Base-by-base conservation (phyloP, 2,329 filamentous ascomycete genomes). In the Aspergillus floridensis region DNA sequence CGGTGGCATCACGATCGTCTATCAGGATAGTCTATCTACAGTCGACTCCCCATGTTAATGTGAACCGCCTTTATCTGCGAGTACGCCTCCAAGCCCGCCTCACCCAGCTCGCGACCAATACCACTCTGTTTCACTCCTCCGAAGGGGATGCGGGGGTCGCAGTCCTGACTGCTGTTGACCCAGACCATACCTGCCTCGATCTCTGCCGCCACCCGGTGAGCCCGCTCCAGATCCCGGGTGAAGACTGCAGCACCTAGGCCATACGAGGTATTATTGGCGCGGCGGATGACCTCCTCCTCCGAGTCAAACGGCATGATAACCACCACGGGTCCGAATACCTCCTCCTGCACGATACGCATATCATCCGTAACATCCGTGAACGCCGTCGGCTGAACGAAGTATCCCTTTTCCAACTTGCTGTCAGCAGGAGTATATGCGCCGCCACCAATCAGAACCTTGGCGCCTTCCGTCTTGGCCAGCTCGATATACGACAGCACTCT, bases 71-170 rank as follows among this genome's bases (percentile, higher is more conserved):
- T 77, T 5, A 72, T 65, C 65, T 77, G 75, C 10, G 64, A 69
- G 59, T 77, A 78, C 14, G 73, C 76, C 35, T 76, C 74, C 52
- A 78, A 55, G 4, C 76, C 76, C 55, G 75, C 76, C 63, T 77
- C 74, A 5, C 76, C 75, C 59, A 78, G 63, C 61, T 85, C 79
- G 21, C 82, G 70, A 0, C 83, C 83, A 68, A 85, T 79, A 21
- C 78, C 78, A 57, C 75, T 78, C 66, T 79, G 76, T 68, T 79
- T 79, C 19, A 79, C 76, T 53, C 77, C 77, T 21, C 77, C 77
- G 59, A 78, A 79, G 0, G 77, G 75, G 10, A 79, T 66, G 0
- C 75, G 66, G 2, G 72, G 71, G 60, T 79, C 76, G 47, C 74
- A 76, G 54, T 79, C 76, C 58, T 76, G 75, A 35, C 72, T 76